Conservation (phyloP, 768 basidiomycete species). For the Xerocomellus intermedius region DNA sequence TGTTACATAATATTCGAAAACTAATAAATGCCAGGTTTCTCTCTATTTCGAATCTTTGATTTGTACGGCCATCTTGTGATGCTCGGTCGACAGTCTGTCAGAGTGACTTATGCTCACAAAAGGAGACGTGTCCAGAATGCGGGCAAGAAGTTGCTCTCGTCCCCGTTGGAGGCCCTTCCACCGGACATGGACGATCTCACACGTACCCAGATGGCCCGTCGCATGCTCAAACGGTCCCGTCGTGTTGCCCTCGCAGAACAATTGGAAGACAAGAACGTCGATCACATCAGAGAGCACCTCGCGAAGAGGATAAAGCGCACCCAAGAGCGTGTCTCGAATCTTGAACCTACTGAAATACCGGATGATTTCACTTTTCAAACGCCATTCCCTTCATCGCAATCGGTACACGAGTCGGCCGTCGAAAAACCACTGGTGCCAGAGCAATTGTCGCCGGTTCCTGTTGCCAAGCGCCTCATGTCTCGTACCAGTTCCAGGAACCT, state of each 20-base stretch:
- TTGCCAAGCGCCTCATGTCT: conserved; percentile 33
- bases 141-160: conserved; percentile 17
- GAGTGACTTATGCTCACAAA: conserved; percentile 34
- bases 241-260: conserved; percentile 29
- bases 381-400: conserved; percentile 25
- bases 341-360: conserved; percentile 1
- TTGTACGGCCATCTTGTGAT: conserved; percentile 6
- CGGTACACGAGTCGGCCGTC: conserved; percentile 23
- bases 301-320: conserved; percentile 36
- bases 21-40: neutral
- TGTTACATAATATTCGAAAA: conserved; percentile 7
- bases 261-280: conserved; percentile 20
- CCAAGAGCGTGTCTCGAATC: conserved; percentile 8
- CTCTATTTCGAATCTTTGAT: neutral
- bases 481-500: conserved; percentile 41
- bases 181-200: conserved; percentile 34
- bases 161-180: conserved; percentile 30
- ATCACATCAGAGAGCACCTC: conserved; percentile 21
- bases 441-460: conserved; percentile 45
- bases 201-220: conserved; percentile 40
- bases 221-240: conserved; percentile 50
- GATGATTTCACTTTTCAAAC: conserved; percentile 26
- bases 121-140: conserved; percentile 20
- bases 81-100: conserved; percentile 18
- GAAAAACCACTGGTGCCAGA: conserved; percentile 28